Conservation (phyloP, 805 yeast species). For the Pachysolen tannophilus region DNA sequence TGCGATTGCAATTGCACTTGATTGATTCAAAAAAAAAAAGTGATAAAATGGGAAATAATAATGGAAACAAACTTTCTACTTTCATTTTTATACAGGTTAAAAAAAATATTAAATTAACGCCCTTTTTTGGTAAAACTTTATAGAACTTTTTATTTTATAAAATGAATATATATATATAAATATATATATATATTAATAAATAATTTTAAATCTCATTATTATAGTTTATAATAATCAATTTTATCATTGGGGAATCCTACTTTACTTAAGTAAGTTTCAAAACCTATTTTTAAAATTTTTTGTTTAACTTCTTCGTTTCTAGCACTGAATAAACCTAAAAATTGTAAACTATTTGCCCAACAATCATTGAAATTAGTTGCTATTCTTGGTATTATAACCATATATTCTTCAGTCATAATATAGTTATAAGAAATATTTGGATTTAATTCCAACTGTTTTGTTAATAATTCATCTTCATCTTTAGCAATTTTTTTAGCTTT, state of each 20-base stretch:
- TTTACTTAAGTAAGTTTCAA: slow-evolving; percentile 41
- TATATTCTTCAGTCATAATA: slow-evolving; percentile 73
- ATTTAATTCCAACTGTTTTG: slow-evolving; percentile 18
- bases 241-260: slow-evolving; percentile 61
- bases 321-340: slow-evolving; percentile 70
- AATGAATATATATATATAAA: no score
- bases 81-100: no score
- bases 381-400: slow-evolving; percentile 77
- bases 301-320: slow-evolving; percentile 52
- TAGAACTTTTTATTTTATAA: no score
- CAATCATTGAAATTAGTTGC: slow-evolving; percentile 43
- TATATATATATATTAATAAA: no score
- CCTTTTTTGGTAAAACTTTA: no score
- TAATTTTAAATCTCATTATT: no score
- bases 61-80: no score
- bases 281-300: slow-evolving; percentile 38
- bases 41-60: no score
- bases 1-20: no score
- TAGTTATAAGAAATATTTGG: slow-evolving; percentile 60
- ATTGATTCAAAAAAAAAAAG: no score
- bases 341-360: slow-evolving; percentile 77
- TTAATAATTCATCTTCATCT: slow-evolving; percentile 32
- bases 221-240: no score
- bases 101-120: no score
- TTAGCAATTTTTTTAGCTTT: slow-evolving; percentile 25